phyloP scores from a whole-genome alignment of 345 rosid species.

The Euclidium syriacum region DNA sequence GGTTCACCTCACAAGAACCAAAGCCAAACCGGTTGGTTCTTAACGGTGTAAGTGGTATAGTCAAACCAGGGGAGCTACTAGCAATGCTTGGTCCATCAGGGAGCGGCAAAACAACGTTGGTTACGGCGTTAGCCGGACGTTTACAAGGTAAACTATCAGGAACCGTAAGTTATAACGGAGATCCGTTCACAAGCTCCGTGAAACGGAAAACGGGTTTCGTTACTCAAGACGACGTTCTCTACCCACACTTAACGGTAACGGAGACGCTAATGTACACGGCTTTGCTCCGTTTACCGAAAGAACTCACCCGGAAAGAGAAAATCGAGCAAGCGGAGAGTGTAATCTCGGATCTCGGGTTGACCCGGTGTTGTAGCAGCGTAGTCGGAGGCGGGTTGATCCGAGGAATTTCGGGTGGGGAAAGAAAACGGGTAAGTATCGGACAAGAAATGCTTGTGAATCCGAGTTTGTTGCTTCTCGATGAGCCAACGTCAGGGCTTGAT shows the following conservation, averaged over 20 bases:
- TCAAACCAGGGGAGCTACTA: slow-evolving; percentile 74
- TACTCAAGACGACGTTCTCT: slow-evolving; percentile 76
- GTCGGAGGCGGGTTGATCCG: slow-evolving; percentile 76
- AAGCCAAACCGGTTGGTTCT: slow-evolving; percentile 52
- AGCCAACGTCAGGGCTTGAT: slow-evolving; percentile 92
- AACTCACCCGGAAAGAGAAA: slow-evolving; percentile 52
- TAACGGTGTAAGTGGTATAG: slow-evolving; percentile 75
- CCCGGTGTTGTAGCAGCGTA: slow-evolving; percentile 50
- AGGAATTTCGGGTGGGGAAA: slow-evolving; percentile 87
- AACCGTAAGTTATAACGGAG: slow-evolving; percentile 55
- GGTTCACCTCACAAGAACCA: slow-evolving; percentile 38
- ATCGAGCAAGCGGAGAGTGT: slow-evolving; percentile 62
- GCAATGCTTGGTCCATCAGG: slow-evolving; percentile 98
- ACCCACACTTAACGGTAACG: slow-evolving; percentile 78
- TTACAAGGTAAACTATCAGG: slow-evolving; percentile 70
- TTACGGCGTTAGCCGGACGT: slow-evolving; percentile 76
- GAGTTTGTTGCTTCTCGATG: slow-evolving; percentile 75
- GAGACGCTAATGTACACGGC: slow-evolving; percentile 80
- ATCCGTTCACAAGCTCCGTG: slow-evolving; percentile 57
- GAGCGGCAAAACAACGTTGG: slow-evolving; percentile 86
- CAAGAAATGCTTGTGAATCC: slow-evolving; percentile 90
- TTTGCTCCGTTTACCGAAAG: slow-evolving; percentile 63
- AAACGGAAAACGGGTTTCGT: slow-evolving; percentile 84
- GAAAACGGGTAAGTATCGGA: slow-evolving; percentile 87
- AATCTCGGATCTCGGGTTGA: slow-evolving; percentile 65